phyloP scores from a whole-genome alignment of 345 rosid genomes.

The Boechera retrofracta region DNA sequence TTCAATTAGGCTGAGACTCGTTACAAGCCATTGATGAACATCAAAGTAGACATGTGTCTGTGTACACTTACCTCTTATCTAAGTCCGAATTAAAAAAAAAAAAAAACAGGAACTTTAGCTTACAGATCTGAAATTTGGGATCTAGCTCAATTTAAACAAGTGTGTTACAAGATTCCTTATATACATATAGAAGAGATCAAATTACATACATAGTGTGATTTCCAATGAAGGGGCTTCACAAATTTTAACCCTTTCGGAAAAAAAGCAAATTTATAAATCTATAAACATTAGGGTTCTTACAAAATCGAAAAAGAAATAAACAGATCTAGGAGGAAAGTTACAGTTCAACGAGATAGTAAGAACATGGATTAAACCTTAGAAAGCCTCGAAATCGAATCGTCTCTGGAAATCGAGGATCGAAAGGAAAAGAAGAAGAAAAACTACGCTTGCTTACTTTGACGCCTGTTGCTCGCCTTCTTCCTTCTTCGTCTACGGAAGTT shows the following conservation, averaged over 20 bases:
- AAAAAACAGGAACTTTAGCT: slow-evolving; percentile 19
- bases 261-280: neutral
- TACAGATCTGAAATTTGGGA: slow-evolving; percentile 40
- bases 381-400: slow-evolving; percentile 25
- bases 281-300: slow-evolving; percentile 39
- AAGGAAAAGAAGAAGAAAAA: slow-evolving; percentile 22
- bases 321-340: slow-evolving; percentile 42
- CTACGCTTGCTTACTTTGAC: slow-evolving; percentile 47
- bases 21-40: slow-evolving; percentile 35
- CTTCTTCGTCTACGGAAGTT: slow-evolving; percentile 24
- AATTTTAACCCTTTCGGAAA: neutral
- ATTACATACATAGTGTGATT: slow-evolving; percentile 27
- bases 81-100: no score
- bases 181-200: slow-evolving; percentile 23
- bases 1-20: slow-evolving; percentile 31
- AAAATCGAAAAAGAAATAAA: slow-evolving; percentile 29
- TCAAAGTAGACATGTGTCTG: neutral
- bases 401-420: slow-evolving; percentile 38
- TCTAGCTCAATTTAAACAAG: slow-evolving; percentile 33
- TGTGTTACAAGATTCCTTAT: slow-evolving; percentile 28
- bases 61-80: neutral
- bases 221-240: slow-evolving; percentile 36
- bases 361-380: slow-evolving; percentile 25
- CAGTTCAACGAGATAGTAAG: slow-evolving; percentile 22
- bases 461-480: slow-evolving; percentile 17